Evolutionary conservation across 148 eudicot species (phyloP), one percentile per base, ranked within the genome.

Genomic region (Dysphania ambrosioides): DNA sequence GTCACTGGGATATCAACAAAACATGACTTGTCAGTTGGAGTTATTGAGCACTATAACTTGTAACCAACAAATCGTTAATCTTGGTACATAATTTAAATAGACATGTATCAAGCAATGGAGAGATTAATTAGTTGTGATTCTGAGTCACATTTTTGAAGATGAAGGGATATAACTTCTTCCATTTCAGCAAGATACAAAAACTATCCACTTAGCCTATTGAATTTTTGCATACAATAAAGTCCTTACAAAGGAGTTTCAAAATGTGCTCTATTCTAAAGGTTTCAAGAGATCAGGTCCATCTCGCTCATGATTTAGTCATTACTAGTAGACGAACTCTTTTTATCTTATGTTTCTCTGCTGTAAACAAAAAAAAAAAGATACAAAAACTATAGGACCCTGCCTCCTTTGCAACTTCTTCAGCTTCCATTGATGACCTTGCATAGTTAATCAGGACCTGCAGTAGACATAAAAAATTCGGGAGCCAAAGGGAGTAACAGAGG

Each of bases 381-480:
- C 8, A 49, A 47, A 67, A 27, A 36, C 13, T 11, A 35, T 41
- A 13, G 1, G 7, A 18, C 9, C 65, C 40, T 68, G 87, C 93
- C 91, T 85, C 85, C 69, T 85, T 82, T 42, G 87, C 85, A 64
- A 88, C 88, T 75, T 75, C 89, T 74, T 88, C 91, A 70, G 91
- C 91, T 72, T 88, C 88, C 81, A 82, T 84, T 71, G 87, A 88
- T 21, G 91, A 88, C 80, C 86, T 86, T 63, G 87, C 84, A 80
- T 88, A 88, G 70, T 92, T 96, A 69, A 96, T 91, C 60, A 95
- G 86, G 79, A 93, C 93, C 96, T 90, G 86, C 31, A 80, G 53
- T 24, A 75, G 47, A 40, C 68, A 51, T 24, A 11, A 41, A 23
- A 21, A 73, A 26, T 4, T 35, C 31, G 41, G 49, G 35, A 73